Evolutionary conservation across 2,329 filamentous ascomycete species (phyloP).

Genomic region (Gaeumannomyces sp.): DNA sequence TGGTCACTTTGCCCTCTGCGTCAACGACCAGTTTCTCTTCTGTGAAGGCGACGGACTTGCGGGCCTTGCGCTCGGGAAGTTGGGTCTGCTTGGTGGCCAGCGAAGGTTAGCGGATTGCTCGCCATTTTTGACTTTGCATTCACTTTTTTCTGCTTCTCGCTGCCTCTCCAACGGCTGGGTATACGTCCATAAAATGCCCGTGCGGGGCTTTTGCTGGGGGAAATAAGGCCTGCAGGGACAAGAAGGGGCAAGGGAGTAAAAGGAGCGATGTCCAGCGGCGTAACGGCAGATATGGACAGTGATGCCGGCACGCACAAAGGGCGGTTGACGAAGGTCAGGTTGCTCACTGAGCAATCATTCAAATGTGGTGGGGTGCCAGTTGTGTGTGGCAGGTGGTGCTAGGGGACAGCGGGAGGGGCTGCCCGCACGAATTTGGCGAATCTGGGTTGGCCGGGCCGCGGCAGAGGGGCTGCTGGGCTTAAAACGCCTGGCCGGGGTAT

Average conservation of each 20-base stretch:
- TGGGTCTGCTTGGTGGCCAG: constrained; percentile 4
- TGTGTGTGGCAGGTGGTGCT: background rate
- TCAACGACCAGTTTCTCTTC: constrained; percentile 84
- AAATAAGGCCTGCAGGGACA: background rate
- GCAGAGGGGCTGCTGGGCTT: background rate
- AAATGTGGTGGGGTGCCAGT: background rate
- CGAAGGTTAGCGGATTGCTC: background rate
- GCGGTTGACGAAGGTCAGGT: background rate
- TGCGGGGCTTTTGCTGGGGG: background rate
- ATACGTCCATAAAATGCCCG: background rate
- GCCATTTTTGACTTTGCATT: background rate
- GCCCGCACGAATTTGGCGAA: background rate
- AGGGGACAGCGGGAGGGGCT: background rate
- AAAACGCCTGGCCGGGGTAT: background rate
- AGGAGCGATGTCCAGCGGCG: too few species aligned
- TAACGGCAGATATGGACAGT: background rate
- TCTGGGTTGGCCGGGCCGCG: background rate
- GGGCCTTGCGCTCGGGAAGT: constrained; percentile 16
- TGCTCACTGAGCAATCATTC: background rate
- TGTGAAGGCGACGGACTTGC: constrained; percentile 87
- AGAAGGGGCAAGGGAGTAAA: background rate
- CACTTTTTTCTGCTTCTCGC: background rate
- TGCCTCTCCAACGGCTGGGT: background rate
- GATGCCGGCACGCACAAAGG: background rate
- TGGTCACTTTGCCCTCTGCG: constrained; percentile 78